Evolutionary conservation across 352 stramenopile genomes (phyloP).

Genomic region (Saprolegnia diclina): DNA sequence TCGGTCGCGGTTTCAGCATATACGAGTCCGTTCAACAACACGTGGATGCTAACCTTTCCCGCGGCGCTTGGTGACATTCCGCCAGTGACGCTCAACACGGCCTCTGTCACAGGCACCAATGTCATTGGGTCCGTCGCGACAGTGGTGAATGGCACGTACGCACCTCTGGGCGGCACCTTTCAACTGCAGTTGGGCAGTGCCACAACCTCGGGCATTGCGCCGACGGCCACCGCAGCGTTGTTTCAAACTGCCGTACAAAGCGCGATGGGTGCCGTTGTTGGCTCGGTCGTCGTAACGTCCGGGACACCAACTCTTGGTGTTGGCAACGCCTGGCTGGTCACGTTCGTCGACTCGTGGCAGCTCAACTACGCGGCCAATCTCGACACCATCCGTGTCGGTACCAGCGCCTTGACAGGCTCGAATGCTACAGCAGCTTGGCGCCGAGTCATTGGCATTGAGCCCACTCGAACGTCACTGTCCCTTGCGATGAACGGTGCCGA

Average conservation of each 20-base stretch:
- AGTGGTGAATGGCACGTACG: constrained; percentile 25
- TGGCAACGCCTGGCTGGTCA: constrained; percentile 9
- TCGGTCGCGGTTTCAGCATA: background rate
- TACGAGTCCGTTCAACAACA: background rate
- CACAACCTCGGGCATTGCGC: background rate
- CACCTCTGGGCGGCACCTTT: constrained; percentile 22
- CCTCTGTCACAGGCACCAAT: background rate
- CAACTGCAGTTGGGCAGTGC: background rate
- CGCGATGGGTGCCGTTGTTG: background rate
- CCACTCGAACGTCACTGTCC: background rate
- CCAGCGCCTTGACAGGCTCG: background rate
- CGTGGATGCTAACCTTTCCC: constrained; percentile 25
- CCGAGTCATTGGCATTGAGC: background rate
- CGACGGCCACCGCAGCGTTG: background rate
- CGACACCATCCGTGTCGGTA: background rate
- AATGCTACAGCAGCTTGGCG: constrained; percentile 10
- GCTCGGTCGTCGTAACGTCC: background rate
- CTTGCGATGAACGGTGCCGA: constrained; percentile 17
- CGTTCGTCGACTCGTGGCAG: constrained; percentile 24
- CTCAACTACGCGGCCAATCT: background rate
- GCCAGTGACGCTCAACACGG: background rate
- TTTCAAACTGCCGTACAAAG: background rate
- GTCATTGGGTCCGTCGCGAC: constrained; percentile 2
- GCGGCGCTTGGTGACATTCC: constrained; percentile 15
- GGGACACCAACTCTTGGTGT: background rate